These are phyloP conservation scores for Panicum miliaceum DNA, from an alignment of 176 grass and related monocot genomes.

Conservation along the genomic window DNA sequence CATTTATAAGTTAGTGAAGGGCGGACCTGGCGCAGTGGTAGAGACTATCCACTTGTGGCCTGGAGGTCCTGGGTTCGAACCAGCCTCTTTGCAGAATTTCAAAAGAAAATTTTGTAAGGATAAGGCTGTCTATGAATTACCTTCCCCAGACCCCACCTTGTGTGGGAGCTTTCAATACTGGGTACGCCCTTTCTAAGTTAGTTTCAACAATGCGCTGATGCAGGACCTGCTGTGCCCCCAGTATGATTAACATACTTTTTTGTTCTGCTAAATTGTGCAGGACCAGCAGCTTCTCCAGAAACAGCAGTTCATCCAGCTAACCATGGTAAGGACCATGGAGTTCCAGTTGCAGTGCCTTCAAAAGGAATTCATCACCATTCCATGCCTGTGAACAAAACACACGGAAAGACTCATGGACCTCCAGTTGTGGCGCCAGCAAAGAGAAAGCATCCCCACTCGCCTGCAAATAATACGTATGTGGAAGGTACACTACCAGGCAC, in stretches of 20 bases:
- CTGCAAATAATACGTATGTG: slow-evolving; percentile 53
- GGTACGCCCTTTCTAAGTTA: not conserved
- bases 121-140: too few relatives aligned
- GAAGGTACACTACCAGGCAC: slow-evolving; percentile 46
- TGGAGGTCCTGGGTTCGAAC: too few relatives aligned
- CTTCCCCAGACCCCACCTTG: too few relatives aligned
- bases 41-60: too few relatives aligned
- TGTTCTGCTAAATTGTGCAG: slow-evolving; percentile 37
- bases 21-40: too few relatives aligned
- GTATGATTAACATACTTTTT: slow-evolving; percentile 19
- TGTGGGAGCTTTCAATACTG: too few relatives aligned
- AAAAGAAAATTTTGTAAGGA: too few relatives aligned
- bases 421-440: slow-evolving; percentile 55
- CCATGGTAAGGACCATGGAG: slow-evolving; percentile 42
- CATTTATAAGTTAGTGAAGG: slow-evolving; percentile 2
- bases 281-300: slow-evolving; percentile 44
- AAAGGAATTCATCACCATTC: slow-evolving; percentile 48
- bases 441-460: slow-evolving; percentile 39
- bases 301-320: slow-evolving; percentile 35
- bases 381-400: slow-evolving; percentile 48
- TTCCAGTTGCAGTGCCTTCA: slow-evolving; percentile 54
- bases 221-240: slow-evolving; percentile 22
- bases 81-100: too few relatives aligned
- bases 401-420: slow-evolving; percentile 46
- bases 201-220: slow-evolving; percentile 11